Conservation (phyloP, 495 filamentous ascomycete genomes). For the Rostrohypoxylon terebratum region DNA sequence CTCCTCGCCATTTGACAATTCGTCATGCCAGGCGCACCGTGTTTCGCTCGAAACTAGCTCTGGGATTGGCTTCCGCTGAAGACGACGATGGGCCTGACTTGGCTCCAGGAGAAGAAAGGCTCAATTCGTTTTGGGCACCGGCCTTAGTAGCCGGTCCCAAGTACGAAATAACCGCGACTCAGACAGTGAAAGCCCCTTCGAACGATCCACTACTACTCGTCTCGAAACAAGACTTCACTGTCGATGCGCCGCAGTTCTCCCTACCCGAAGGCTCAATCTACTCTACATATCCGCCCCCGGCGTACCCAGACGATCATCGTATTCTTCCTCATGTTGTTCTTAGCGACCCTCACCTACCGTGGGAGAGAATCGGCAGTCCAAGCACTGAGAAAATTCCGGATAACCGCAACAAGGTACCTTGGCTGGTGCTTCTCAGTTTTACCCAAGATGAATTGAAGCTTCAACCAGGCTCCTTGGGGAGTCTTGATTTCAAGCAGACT, state of each 20-base stretch:
- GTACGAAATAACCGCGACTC: not conserved
- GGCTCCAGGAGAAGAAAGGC: not conserved
- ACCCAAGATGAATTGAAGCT: constrained; percentile 42
- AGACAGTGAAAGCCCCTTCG: not conserved
- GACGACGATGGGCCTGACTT: not conserved
- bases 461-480: constrained; percentile 8
- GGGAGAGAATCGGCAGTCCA: constrained; percentile 52
- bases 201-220: not conserved
- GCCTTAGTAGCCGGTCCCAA: not conserved
- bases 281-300: constrained; percentile 57
- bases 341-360: constrained; percentile 62
- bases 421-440: constrained; percentile 58
- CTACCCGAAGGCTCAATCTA: constrained; percentile 26
- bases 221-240: constrained; percentile 29
- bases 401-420: constrained; percentile 49
- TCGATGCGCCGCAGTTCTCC: constrained; percentile 33
- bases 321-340: constrained; percentile 64
- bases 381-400: constrained; percentile 4
- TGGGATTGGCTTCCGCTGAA: not conserved
- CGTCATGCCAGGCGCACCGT: constrained; percentile 37
- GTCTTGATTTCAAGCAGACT: constrained; percentile 28
- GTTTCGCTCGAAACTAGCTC: not conserved
- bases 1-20: constrained; percentile 47
- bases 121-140: not conserved
- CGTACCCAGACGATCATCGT: constrained; percentile 48